Evolutionary conservation across 805 yeast genomes (phyloP).

Genomic region (Ogataea degrootiae): DNA sequence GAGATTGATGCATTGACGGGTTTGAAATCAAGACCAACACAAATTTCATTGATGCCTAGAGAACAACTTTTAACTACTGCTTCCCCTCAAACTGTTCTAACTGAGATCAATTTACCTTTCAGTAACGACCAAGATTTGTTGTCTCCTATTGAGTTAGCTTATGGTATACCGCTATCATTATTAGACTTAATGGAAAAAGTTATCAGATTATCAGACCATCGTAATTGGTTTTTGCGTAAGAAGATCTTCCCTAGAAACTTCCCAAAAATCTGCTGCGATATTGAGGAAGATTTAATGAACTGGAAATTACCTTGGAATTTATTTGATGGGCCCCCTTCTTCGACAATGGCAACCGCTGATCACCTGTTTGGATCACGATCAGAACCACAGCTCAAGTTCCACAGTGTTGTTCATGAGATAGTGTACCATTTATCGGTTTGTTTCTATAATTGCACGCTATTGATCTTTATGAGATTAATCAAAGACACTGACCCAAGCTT

Average conservation of each 20-base stretch:
- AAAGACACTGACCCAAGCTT: constrained; percentile 34
- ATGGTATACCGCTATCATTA: constrained; percentile 45
- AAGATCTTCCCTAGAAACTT: constrained; percentile 48
- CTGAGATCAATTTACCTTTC: constrained; percentile 19
- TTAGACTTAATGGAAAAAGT: constrained; percentile 42
- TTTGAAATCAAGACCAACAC: constrained; percentile 6
- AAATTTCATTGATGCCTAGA: constrained; percentile 6
- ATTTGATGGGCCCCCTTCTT: constrained; percentile 18
- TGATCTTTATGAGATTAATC: constrained; percentile 44
- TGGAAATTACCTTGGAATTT: constrained; percentile 47
- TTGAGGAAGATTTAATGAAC: constrained; percentile 43
- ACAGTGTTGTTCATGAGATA: constrained; percentile 37
- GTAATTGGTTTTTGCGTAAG: constrained; percentile 39
- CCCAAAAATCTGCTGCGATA: constrained; percentile 50
- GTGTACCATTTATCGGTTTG: constrained; percentile 35
- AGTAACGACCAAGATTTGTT: constrained; percentile 7
- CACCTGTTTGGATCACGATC: constrained; percentile 1
- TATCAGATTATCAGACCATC: constrained; percentile 46
- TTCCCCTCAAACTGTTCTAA: constrained; percentile 1
- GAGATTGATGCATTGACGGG: constrained; percentile 20
- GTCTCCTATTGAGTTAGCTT: constrained; percentile 35
- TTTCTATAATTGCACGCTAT: constrained; percentile 39
- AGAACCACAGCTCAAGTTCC: constrained; percentile 21
- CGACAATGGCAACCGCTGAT: background rate
- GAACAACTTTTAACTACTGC: constrained; percentile 6